Evolutionary conservation across 768 basidiomycete species (phyloP), one percentile per base, ranked within the genome.

Genomic region (Galerina marginata): DNA sequence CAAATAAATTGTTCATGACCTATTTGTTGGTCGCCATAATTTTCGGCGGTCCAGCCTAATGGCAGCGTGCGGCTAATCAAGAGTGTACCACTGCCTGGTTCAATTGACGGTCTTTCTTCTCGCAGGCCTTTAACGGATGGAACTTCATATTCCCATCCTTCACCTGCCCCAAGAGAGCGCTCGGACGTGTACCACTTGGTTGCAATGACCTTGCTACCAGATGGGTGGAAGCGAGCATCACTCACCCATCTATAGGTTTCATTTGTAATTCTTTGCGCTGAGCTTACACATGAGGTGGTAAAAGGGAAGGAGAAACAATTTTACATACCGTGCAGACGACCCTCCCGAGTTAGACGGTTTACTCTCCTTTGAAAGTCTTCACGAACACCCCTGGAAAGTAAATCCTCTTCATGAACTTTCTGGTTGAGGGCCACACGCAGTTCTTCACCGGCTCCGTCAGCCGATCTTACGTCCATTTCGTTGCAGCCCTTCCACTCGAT

Each of bases 141-240:
- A 25, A 88, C 77, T 6, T 71, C 48, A 60, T 87, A 91, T 67
- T 85, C 81, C 90, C 90, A 91, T 43, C 84, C 87, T 77, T 91
- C 90, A 2, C 88, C 89, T 1, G 88, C 89, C 38, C 87, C 88
- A 36, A 91, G 75, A 51, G 86, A 87, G 6, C 90, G 84, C 3
- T 52, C 63, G 5, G 84, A 85, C 25, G 86, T 90, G 63, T 90
- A 91, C 89, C 90, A 90, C 69, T 91, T 91, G 10, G 89, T 91
- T n/a, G 89, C 88, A 54, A 91, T 74, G 15, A 91, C 72, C 63
- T 80, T 86, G 33, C 71, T 65, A 1, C 87, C 87, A 9, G 84
- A 85, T 3, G 89, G 86, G 66, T 92, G 88, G 78, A 89, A 91
- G 46, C 87, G 83, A 5, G 88, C 79, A 58, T 90, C 90, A 26